Evolutionary conservation across 2,329 filamentous ascomycete genomes (phyloP).

Genomic region (Knoxdaviesia capensis): DNA sequence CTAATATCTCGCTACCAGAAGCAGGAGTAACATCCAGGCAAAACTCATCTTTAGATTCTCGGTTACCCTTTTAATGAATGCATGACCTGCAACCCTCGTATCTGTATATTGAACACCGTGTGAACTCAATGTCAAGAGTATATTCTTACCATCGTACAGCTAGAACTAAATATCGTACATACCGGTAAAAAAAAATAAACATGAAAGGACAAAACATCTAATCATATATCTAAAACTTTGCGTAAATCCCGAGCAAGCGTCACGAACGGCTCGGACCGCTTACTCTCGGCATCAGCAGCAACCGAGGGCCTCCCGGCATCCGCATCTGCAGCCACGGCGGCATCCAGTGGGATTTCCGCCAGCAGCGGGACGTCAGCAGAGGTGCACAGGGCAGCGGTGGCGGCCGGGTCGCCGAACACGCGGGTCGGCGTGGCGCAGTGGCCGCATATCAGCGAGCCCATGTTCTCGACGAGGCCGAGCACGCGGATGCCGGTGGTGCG

Average conservation of each 20-base stretch:
- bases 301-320: conserved; percentile 79
- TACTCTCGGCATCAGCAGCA: conserved; percentile 62
- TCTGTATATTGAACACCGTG: too few relatives aligned
- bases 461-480: conserved; percentile 80
- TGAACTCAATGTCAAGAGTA: too few relatives aligned
- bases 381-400: conserved; percentile 47
- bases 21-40: too few relatives aligned
- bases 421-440: conserved; percentile 54
- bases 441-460: conserved; percentile 69
- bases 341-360: conserved; percentile 75
- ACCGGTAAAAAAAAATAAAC: too few relatives aligned
- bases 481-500: conserved; percentile 63
- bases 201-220: too few relatives aligned
- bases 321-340: conserved; percentile 69
- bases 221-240: too few relatives aligned
- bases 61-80: too few relatives aligned
- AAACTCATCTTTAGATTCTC: too few relatives aligned
- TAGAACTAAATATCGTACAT: too few relatives aligned
- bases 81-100: too few relatives aligned
- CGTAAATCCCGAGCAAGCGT: conserved; percentile 30
- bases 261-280: conserved; percentile 51
- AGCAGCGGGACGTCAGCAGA: conserved; percentile 61
- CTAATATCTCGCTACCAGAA: too few relatives aligned
- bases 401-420: conserved; percentile 50
- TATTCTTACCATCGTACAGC: too few relatives aligned